phyloP scores from a whole-genome alignment of 148 eudicot genomes.

The Talinum fruticosum region DNA sequence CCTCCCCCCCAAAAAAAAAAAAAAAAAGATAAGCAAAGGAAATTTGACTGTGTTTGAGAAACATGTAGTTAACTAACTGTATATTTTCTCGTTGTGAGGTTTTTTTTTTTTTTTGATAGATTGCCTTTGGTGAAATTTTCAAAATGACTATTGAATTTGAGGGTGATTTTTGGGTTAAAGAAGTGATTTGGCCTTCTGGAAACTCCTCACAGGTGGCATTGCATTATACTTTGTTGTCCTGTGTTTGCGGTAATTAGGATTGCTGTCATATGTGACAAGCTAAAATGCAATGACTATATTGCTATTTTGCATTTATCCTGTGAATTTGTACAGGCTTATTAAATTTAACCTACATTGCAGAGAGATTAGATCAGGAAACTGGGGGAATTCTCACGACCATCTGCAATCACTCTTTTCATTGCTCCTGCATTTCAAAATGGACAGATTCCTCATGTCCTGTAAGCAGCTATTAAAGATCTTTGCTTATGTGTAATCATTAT shows the following conservation, averaged over 20 bases:
- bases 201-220: neutral
- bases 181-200: neutral
- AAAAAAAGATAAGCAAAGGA: neutral
- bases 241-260: neutral
- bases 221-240: neutral
- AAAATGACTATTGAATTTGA: neutral
- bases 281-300: neutral
- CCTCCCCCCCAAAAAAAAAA: neutral
- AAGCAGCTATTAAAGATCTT: constrained; percentile 14
- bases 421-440: constrained; percentile 96
- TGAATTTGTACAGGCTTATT: constrained; percentile 1
- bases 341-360: constrained; percentile 38
- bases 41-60: too few relatives aligned
- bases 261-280: neutral
- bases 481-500: neutral
- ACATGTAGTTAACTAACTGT: neutral
- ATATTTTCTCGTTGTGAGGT: too few relatives aligned
- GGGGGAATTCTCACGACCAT: constrained; percentile 85
- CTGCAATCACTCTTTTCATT: constrained; percentile 97
- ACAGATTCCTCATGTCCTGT: constrained; percentile 99
- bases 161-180: neutral
- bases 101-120: neutral
- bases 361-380: constrained; percentile 86
- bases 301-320: neutral
- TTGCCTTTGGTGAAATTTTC: neutral